phyloP scores from a whole-genome alignment of 495 filamentous ascomycete species.

The Penicillium coprophilum region DNA sequence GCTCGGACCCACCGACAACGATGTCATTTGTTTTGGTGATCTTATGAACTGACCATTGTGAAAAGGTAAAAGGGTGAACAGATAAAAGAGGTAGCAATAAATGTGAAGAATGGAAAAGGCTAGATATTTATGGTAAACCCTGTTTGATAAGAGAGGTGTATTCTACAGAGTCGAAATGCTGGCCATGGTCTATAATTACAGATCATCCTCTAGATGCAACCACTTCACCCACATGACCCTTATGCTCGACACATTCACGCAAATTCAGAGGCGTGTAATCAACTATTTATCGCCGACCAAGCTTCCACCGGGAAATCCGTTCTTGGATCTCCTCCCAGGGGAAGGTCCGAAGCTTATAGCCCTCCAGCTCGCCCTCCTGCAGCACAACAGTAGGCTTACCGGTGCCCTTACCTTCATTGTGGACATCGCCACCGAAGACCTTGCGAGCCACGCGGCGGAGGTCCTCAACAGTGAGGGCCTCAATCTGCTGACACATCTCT shows the following conservation, averaged over 20 bases:
- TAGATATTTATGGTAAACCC: background rate
- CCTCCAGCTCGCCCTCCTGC: constrained; percentile 65
- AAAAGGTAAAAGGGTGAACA: background rate
- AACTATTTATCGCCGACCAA: constrained; percentile 62
- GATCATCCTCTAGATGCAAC: constrained; percentile 15
- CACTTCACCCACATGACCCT: constrained; percentile 4
- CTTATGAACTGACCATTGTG: background rate
- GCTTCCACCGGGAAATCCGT: constrained; percentile 75
- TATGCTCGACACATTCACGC: constrained; percentile 1
- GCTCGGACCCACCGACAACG: constrained; percentile 27
- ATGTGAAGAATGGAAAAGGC: background rate
- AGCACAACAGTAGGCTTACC: constrained; percentile 93
- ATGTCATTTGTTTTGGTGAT: constrained; percentile 15
- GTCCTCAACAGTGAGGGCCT: constrained; percentile 76
- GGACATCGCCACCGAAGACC: constrained; percentile 74
- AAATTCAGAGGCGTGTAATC: background rate
- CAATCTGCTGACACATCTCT: constrained; percentile 91
- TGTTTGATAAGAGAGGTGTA: constrained; percentile 17
- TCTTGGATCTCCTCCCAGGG: constrained; percentile 90
- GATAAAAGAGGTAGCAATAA: background rate
- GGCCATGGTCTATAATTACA: constrained; percentile 28
- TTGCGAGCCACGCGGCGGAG: constrained; percentile 78
- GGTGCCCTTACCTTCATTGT: constrained; percentile 74
- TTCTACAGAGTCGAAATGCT: constrained; percentile 27
- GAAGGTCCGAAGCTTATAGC: constrained; percentile 51